phyloP scores from a whole-genome alignment of 148 eudicot species.

The Cornus florida region DNA sequence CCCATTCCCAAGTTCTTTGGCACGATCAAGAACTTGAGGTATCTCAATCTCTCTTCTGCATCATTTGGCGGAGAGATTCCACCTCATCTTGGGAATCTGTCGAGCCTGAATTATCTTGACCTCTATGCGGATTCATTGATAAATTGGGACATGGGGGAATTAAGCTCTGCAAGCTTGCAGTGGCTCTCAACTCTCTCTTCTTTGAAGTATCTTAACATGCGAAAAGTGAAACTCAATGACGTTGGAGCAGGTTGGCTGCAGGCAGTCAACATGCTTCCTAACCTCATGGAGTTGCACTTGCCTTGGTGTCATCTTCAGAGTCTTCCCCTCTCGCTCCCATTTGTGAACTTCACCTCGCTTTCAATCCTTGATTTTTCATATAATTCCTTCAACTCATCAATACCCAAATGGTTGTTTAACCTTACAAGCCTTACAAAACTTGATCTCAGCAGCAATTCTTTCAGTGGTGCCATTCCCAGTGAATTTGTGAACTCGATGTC shows the following conservation, averaged over 20 bases:
- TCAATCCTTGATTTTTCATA: not conserved
- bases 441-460: not conserved
- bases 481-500: not conserved
- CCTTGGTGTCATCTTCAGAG: not conserved
- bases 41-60: constrained; percentile 14
- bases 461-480: not conserved
- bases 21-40: constrained; percentile 9
- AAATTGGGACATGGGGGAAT: not conserved
- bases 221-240: not conserved
- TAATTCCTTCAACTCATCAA: not conserved
- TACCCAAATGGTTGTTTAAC: not conserved
- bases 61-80: not conserved
- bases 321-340: not conserved
- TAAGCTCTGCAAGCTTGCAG: not conserved
- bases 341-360: not conserved
- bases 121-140: not conserved
- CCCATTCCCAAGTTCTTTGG: constrained; percentile 23
- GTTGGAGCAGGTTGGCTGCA: not conserved
- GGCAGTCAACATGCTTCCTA: not conserved
- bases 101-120: not conserved
- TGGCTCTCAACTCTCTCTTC: not conserved
- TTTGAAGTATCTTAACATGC: not conserved
- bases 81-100: not conserved
- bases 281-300: not conserved
- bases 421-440: not conserved